Evolutionary conservation across 345 rosid species (phyloP).

Genomic region (Brassica cretica): DNA sequence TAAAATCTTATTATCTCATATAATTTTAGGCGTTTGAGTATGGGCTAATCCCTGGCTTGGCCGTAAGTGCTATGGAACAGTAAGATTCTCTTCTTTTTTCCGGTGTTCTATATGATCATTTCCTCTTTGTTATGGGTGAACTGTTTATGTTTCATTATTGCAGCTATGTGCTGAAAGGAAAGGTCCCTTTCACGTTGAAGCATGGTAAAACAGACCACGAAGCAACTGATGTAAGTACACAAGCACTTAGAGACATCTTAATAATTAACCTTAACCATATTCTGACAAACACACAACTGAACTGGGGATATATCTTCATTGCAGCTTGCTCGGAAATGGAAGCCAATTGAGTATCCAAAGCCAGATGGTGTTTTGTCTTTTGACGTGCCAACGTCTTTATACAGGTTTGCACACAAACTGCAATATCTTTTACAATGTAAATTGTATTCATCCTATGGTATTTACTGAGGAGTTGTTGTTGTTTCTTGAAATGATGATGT

Average conservation of each 20-base stretch:
- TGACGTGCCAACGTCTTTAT: constrained; percentile 85
- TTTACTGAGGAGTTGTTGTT: neutral
- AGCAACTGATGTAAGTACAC: constrained; percentile 70
- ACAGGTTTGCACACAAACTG: constrained; percentile 56
- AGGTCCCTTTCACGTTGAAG: constrained; percentile 68
- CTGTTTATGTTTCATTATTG: constrained; percentile 26
- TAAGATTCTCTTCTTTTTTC: constrained; percentile 45
- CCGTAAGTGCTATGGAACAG: constrained; percentile 78
- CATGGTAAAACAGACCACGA: constrained; percentile 92
- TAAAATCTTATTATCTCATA: constrained; percentile 15
- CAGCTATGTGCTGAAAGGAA: constrained; percentile 86
- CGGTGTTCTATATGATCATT: constrained; percentile 7
- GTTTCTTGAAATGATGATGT: constrained; percentile 14
- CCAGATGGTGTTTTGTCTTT: constrained; percentile 88
- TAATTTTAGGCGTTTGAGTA: constrained; percentile 74
- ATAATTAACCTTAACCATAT: no score
- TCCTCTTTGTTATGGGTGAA: constrained; percentile 2
- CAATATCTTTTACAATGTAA: neutral
- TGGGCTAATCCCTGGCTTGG: constrained; percentile 87
- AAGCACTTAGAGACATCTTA: no score
- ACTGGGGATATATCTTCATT: neutral
- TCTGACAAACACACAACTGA: no score
- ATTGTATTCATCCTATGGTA: neutral
- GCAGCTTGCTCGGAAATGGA: constrained; percentile 67
- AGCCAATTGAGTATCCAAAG: constrained; percentile 71